These are phyloP conservation scores for Aspergillus incahuasiensis DNA, from an alignment of 495 filamentous ascomycete species.

Conservation along the genomic window DNA sequence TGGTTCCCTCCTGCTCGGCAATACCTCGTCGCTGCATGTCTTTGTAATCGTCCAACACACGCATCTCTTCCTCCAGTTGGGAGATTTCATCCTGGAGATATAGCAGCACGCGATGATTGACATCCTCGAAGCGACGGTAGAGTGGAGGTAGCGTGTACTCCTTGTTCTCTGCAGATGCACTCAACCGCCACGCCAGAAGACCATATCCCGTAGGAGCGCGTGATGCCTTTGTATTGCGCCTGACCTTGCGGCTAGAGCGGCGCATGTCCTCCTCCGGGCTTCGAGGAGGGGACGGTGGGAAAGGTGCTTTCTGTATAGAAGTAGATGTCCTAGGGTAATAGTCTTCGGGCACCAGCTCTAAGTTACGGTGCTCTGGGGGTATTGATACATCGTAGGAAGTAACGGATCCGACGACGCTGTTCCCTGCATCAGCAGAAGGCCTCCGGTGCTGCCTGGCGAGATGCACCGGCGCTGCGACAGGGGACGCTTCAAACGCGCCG, in stretches of 20 bases:
- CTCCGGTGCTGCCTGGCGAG: conserved; percentile 23
- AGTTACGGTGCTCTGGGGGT: conserved; percentile 14
- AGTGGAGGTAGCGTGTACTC: conserved; percentile 55
- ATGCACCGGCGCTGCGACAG: conserved; percentile 24
- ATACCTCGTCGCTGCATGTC: conserved; percentile 56
- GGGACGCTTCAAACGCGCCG: conserved; percentile 22
- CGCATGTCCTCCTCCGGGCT: conserved; percentile 35
- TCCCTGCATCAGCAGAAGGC: conserved; percentile 17
- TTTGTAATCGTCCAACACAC: conserved; percentile 66
- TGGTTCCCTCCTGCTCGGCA: conserved; percentile 44
- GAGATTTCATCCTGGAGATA: conserved; percentile 84
- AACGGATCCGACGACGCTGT: conserved; percentile 13
- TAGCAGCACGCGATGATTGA: conserved; percentile 82
- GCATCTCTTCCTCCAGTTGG: conserved; percentile 71
- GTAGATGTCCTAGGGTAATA: conserved; percentile 27
- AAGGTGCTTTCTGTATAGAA: conserved; percentile 21
- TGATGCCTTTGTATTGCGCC: conserved; percentile 24
- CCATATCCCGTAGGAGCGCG: conserved; percentile 58
- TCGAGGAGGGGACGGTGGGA: conserved; percentile 36
- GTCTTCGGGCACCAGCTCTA: conserved; percentile 26
- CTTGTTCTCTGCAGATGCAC: conserved; percentile 31
- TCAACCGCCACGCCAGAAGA: conserved; percentile 58
- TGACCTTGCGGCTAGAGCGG: conserved; percentile 19
- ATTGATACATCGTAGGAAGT: conserved; percentile 11
- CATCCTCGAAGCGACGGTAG: conserved; percentile 76